Percentiles rank a stretch among this genome's conserved stretches.
These are phyloP conservation scores for Daldinia eschscholtzii DNA, from an alignment of 2,329 filamentous ascomycete species.

Conservation along the genomic window DNA sequence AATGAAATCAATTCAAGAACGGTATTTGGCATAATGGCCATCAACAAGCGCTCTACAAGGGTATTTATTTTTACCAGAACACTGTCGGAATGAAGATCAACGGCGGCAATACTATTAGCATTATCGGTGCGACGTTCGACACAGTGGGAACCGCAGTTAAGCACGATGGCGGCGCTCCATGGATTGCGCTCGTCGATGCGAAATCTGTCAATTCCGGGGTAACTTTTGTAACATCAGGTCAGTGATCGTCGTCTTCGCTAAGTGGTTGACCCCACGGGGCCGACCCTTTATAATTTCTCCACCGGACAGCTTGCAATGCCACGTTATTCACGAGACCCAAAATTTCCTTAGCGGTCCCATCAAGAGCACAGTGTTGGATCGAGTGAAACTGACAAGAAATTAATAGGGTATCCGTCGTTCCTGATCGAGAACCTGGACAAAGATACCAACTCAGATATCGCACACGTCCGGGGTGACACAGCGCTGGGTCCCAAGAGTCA, in stretches of 20 bases:
- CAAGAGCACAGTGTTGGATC: neutral
- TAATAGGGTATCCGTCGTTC: conserved; percentile 55
- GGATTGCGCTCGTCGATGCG: conserved; percentile 58
- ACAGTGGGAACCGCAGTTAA: conserved; percentile 55
- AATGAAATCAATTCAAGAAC: conserved; percentile 48
- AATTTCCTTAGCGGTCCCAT: neutral
- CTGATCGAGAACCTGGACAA: conserved; percentile 60
- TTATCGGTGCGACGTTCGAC: conserved; percentile 58
- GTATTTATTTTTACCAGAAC: conserved; percentile 59
- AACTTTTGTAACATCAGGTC: conserved; percentile 53
- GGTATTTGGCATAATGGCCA: conserved; percentile 60
- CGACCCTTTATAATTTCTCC: conserved; percentile 6
- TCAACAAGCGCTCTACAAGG: conserved; percentile 60
- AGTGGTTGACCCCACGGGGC: neutral
- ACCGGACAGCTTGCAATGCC: neutral
- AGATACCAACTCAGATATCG: conserved; percentile 56
- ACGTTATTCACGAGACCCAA: neutral
- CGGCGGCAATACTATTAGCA: conserved; percentile 56
- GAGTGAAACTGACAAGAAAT: neutral
- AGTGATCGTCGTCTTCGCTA: conserved; percentile 13
- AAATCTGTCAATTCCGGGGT: conserved; percentile 58
- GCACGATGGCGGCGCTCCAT: conserved; percentile 56
- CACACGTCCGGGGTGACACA: conserved; percentile 51
- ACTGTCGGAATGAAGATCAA: conserved; percentile 56
- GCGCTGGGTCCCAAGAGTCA: conserved; percentile 51